phyloP scores from a whole-genome alignment of 176 grass and related monocot species.

The Cenchrus fungigraminus region DNA sequence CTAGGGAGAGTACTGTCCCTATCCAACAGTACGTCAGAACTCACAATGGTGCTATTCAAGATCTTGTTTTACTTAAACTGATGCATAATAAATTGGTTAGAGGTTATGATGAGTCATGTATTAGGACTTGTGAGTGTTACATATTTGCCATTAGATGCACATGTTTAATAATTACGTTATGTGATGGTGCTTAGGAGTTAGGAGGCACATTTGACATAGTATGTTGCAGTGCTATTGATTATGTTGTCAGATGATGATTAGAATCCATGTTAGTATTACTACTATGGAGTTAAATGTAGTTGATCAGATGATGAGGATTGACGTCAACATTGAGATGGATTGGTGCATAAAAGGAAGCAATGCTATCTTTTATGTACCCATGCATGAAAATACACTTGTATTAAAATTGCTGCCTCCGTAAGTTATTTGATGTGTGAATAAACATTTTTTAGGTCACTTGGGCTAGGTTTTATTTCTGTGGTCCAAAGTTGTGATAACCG shows the following conservation, averaged over 20 bases:
- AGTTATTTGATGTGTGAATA: neutral
- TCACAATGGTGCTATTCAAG: no score
- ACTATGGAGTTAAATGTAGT: neutral
- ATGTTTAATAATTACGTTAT: neutral
- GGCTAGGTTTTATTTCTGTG: neutral
- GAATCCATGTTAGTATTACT: neutral
- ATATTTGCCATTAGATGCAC: neutral
- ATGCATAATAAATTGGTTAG: no score
- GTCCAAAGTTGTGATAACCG: neutral
- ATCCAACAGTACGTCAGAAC: neutral
- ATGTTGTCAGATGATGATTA: neutral
- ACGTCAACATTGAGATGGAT: neutral
- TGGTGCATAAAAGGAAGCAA: neutral
- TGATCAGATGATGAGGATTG: neutral
- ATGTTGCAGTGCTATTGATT: neutral
- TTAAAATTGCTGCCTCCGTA: neutral
- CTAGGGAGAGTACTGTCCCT: neutral
- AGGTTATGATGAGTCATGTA: neutral
- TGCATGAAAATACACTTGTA: constrained; percentile 3
- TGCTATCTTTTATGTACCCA: neutral
- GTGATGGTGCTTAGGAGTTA: constrained; percentile 11
- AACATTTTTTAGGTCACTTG: neutral
- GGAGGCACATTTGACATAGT: neutral
- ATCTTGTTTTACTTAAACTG: no score
- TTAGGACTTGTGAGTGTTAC: neutral